phyloP scores from a whole-genome alignment of 169 alveolate genomes.

The Amoebophrya sp. region DNA sequence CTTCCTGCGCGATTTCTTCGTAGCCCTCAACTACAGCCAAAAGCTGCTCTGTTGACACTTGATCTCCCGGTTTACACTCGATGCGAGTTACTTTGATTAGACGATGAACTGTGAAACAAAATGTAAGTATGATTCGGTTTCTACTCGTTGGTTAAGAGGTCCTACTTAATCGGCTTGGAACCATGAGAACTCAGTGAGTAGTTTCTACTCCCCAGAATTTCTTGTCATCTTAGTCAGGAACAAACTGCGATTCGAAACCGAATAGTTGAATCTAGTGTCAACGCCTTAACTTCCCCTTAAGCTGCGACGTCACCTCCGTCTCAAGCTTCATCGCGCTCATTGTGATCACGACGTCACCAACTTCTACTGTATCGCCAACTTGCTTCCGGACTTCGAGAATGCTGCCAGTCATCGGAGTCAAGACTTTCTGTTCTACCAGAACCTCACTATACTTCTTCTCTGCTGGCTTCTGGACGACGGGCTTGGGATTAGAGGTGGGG shows the following conservation, averaged over 20 bases:
- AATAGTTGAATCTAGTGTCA: no score
- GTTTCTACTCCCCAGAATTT: no score
- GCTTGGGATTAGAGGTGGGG: no score
- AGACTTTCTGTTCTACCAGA: conserved; percentile 21
- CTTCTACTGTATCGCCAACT: conserved; percentile 17
- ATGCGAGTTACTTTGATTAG: no score
- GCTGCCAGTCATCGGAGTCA: conserved; percentile 45
- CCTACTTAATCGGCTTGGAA: no score
- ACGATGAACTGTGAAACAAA: no score
- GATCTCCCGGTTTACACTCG: not conserved
- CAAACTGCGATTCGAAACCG: no score
- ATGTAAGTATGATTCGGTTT: no score
- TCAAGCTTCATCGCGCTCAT: conserved; percentile 47
- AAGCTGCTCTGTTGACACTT: not conserved
- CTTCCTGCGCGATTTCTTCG: not conserved
- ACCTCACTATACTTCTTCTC: not conserved
- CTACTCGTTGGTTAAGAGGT: no score
- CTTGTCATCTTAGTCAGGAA: no score
- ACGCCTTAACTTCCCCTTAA: not conserved
- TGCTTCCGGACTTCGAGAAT: conserved; percentile 19
- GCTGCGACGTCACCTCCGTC: conserved; percentile 2
- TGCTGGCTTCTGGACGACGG: not conserved
- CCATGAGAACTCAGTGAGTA: no score
- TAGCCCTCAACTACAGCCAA: not conserved
- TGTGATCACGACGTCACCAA: conserved; percentile 31